These are phyloP conservation scores for Euryodendron excelsum DNA, from an alignment of 148 eudicot species.

Conservation along the genomic window DNA sequence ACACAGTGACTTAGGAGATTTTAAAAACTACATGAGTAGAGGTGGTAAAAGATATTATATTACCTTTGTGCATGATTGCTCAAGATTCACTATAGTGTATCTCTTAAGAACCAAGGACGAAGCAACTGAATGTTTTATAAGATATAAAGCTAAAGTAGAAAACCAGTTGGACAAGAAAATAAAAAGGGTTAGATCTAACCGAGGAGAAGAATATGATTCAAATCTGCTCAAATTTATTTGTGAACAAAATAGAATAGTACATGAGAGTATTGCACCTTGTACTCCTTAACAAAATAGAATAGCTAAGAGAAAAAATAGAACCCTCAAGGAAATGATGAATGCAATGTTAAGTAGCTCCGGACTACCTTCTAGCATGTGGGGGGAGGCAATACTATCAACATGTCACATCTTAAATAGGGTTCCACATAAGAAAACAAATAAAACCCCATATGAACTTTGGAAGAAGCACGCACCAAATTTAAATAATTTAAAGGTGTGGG, in stretches of 20 bases:
- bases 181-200: constrained; percentile 1
- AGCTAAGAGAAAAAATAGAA: constrained; percentile 15
- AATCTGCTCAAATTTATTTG: neutral
- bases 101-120: constrained; percentile 2
- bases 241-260: constrained; percentile 13
- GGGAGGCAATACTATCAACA: constrained; percentile 7
- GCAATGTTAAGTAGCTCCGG: constrained; percentile 8
- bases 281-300: neutral
- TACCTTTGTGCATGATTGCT: neutral
- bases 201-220: constrained; percentile 14
- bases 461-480: too few species aligned
- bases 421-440: too few species aligned
- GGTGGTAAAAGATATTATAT: neutral
- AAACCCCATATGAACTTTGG: too few species aligned
- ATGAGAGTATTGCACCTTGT: constrained; percentile 10
- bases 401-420: constrained; percentile 13
- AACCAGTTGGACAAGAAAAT: constrained; percentile 10
- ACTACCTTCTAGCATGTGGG: constrained; percentile 4
- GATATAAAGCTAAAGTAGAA: constrained; percentile 9
- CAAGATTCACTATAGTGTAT: neutral
- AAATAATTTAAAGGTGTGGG: too few species aligned
- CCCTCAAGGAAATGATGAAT: constrained; percentile 17
- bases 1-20: neutral
- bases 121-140: neutral
- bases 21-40: neutral